A percentile compares a stretch with the other conserved stretches of the same genome.
Conservation (phyloP, 768 basidiomycete species). For the Suillus ampliporus region DNA sequence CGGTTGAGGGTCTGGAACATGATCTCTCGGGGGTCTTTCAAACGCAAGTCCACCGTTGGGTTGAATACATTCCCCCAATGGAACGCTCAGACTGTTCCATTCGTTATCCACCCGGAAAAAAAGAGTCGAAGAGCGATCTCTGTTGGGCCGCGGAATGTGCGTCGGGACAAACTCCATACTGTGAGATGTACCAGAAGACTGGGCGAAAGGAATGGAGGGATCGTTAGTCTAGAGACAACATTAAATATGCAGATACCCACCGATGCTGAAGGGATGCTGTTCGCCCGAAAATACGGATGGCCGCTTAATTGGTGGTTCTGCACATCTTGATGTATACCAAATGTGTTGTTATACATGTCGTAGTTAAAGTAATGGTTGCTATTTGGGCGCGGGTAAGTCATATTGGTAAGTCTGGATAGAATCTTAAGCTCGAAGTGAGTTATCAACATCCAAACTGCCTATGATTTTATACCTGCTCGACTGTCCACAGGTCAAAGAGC, state of each 20-base stretch:
- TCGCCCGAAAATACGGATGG: neutral
- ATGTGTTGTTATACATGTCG: neutral
- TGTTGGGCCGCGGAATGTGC: neutral
- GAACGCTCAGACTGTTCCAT: constrained; percentile 6
- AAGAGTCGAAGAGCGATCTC: constrained; percentile 5
- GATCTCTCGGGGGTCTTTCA: constrained; percentile 11
- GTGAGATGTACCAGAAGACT: neutral
- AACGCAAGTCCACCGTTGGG: neutral
- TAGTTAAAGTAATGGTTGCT: neutral
- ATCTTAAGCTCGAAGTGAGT: neutral
- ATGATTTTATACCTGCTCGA: neutral
- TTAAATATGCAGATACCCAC: neutral
- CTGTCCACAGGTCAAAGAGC: neutral
- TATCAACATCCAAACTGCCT: too few relatives aligned
- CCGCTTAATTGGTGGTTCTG: neutral
- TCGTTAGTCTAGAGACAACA: too few relatives aligned
- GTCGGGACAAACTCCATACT: constrained; percentile 7
- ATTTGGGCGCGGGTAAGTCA: neutral
- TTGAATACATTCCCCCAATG: constrained; percentile 5
- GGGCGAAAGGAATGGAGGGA: too few relatives aligned
- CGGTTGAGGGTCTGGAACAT: constrained; percentile 8
- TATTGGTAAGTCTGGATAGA: constrained; percentile 4
- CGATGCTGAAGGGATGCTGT: neutral
- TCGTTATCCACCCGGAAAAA: neutral
- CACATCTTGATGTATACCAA: constrained; percentile 5